phyloP scores from a whole-genome alignment of 1,139 yeast species.

The Kodamaea anthophila region DNA sequence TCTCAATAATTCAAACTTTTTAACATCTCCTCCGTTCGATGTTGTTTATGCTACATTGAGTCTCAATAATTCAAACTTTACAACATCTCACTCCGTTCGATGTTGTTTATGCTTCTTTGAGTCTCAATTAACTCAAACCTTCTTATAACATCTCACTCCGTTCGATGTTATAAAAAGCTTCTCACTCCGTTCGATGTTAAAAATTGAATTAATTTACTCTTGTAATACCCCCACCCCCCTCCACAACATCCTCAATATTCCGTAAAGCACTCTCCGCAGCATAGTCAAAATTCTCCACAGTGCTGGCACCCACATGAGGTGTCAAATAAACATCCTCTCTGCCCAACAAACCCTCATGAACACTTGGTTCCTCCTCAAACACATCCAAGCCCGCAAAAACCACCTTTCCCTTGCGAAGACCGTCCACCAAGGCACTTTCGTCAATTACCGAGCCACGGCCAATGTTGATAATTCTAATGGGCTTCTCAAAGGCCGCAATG shows the following conservation, averaged over 20 bases:
- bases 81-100: not conserved
- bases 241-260: constrained; percentile 38
- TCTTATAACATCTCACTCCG: not conserved
- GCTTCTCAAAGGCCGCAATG: constrained; percentile 13
- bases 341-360: constrained; percentile 16
- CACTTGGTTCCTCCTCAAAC: constrained; percentile 19
- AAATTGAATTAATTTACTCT: constrained; percentile 36
- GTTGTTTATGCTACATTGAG: too few relatives aligned
- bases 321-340: constrained; percentile 21
- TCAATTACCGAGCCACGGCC: constrained; percentile 21
- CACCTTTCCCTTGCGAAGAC: constrained; percentile 19
- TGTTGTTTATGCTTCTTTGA: not conserved
- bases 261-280: constrained; percentile 23
- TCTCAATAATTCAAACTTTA: too few relatives aligned
- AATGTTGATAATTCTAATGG: constrained; percentile 19
- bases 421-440: constrained; percentile 20
- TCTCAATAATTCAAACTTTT: too few relatives aligned
- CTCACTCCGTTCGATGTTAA: not conserved
- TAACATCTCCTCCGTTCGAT: not conserved
- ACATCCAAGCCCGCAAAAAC: constrained; percentile 23
- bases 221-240: constrained; percentile 26
- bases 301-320: constrained; percentile 21
- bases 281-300: constrained; percentile 19
- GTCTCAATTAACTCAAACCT: not conserved
- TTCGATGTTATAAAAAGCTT: not conserved